Evolutionary conservation across 2,329 filamentous ascomycete genomes (phyloP).

Genomic region (Clarireedia sp.): DNA sequence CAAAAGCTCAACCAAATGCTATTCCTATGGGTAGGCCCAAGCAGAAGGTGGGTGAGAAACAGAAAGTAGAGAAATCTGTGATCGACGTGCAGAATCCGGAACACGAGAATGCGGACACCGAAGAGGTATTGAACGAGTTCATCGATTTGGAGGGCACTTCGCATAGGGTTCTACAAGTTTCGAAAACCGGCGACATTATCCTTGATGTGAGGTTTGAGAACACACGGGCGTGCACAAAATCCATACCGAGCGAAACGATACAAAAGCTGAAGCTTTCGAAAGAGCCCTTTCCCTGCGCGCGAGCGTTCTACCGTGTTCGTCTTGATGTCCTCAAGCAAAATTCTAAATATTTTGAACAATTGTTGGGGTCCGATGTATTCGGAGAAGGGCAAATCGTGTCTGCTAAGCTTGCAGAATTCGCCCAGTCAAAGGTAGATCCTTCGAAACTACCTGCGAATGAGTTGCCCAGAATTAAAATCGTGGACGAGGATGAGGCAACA

Average conservation of each 20-base stretch:
- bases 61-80: neutral
- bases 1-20: neutral
- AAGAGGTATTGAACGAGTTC: constrained; percentile 6
- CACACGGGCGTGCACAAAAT: constrained; percentile 41
- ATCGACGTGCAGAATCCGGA: neutral
- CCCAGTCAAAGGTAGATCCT: constrained; percentile 37
- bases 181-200: constrained; percentile 53
- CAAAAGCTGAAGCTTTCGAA: constrained; percentile 30
- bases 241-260: constrained; percentile 41
- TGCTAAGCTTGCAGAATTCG: constrained; percentile 43
- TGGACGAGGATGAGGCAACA: constrained; percentile 62
- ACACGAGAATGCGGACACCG: neutral
- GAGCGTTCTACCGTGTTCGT: constrained; percentile 49
- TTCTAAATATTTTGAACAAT: constrained; percentile 62
- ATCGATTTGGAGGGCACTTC: constrained; percentile 19
- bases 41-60: neutral
- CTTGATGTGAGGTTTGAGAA: constrained; percentile 60
- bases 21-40: neutral
- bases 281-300: constrained; percentile 18
- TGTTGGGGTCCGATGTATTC: constrained; percentile 53
- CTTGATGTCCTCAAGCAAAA: constrained; percentile 47
- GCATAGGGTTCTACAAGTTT: constrained; percentile 41
- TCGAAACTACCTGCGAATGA: constrained; percentile 40
- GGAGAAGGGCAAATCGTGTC: constrained; percentile 54
- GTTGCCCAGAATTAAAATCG: constrained; percentile 57